Conservation (phyloP, 345 rosid species). For the Tarenaya hassleriana region DNA sequence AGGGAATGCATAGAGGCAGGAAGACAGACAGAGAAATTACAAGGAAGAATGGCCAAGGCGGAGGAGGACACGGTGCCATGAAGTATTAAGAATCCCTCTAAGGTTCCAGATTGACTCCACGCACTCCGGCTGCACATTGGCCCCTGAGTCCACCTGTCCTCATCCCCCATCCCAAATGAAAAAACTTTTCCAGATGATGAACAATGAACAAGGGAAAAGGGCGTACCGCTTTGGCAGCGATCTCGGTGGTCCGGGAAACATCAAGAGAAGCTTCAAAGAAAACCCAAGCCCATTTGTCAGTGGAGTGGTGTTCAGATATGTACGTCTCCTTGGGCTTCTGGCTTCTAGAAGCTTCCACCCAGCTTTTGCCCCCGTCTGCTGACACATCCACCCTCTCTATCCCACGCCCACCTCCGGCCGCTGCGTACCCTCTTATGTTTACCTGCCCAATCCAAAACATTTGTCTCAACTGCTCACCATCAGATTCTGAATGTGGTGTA, state of each 20-base stretch:
- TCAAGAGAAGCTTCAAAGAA: slow-evolving; percentile 69
- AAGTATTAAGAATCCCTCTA: slow-evolving; percentile 87
- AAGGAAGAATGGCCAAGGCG: slow-evolving; percentile 71
- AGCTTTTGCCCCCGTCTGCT: slow-evolving; percentile 79
- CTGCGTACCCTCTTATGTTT: slow-evolving; percentile 74
- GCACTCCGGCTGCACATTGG: slow-evolving; percentile 83
- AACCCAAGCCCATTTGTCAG: slow-evolving; percentile 99
- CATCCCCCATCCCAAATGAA: too few species aligned
- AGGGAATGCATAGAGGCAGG: too few species aligned
- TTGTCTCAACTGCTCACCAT: too few species aligned
- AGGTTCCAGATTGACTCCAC: slow-evolving; percentile 87
- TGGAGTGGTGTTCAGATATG: slow-evolving; percentile 45
- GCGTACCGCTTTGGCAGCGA: slow-evolving; percentile 85
- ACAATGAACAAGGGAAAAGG: background rate
- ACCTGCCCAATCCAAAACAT: slow-evolving; percentile 40
- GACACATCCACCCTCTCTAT: slow-evolving; percentile 94
- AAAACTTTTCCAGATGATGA: too few species aligned
- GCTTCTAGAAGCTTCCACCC: slow-evolving; percentile 77
- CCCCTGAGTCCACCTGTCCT: slow-evolving; percentile 77
- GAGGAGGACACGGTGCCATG: slow-evolving; percentile 81
- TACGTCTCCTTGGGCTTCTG: slow-evolving; percentile 60
- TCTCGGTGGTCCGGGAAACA: slow-evolving; percentile 43
- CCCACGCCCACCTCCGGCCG: slow-evolving; percentile 97
- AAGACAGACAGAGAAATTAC: slow-evolving; percentile 21
- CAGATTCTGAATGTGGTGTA: slow-evolving; percentile 8